These are phyloP conservation scores for Hyparrhenia diplandra DNA, from an alignment of 176 grass and related monocot species.

Conservation along the genomic window DNA sequence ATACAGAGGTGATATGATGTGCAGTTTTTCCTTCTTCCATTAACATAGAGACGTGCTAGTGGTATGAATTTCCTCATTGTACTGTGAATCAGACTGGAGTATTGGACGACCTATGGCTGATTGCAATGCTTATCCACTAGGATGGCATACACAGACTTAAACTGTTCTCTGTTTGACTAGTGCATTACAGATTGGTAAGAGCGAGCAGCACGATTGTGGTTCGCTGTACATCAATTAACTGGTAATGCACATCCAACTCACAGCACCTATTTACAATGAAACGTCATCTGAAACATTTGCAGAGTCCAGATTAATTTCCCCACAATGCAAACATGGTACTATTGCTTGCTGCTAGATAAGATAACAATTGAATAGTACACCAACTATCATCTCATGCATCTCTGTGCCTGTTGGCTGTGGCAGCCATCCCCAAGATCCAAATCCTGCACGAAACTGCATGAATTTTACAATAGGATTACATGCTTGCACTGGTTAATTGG, in stretches of 20 bases:
- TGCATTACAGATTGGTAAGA: neutral
- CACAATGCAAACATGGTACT: conserved; percentile 26
- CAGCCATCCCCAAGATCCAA: neutral
- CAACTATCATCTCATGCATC: conserved; percentile 6
- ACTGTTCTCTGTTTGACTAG: neutral
- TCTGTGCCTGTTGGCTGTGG: neutral
- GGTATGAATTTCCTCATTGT: neutral
- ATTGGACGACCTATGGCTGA: neutral
- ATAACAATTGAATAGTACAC: neutral
- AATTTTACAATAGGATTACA: conserved; percentile 7
- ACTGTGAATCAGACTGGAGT: neutral
- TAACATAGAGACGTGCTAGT: neutral
- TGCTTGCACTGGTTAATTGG: conserved; percentile 22
- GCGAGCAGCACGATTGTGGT: conserved; percentile 21
- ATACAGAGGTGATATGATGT: neutral
- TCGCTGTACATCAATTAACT: neutral
- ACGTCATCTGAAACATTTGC: neutral
- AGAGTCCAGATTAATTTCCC: conserved; percentile 3
- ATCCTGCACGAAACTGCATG: neutral
- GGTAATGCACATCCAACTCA: conserved; percentile 16
- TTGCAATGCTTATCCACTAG: conserved; percentile 9
- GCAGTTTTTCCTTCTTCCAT: neutral
- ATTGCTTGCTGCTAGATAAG: neutral
- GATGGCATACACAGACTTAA: neutral
- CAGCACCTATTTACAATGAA: neutral